Evolutionary conservation across 2,329 filamentous ascomycete species (phyloP).

Genomic region (Penicillium sclerotiorum): DNA sequence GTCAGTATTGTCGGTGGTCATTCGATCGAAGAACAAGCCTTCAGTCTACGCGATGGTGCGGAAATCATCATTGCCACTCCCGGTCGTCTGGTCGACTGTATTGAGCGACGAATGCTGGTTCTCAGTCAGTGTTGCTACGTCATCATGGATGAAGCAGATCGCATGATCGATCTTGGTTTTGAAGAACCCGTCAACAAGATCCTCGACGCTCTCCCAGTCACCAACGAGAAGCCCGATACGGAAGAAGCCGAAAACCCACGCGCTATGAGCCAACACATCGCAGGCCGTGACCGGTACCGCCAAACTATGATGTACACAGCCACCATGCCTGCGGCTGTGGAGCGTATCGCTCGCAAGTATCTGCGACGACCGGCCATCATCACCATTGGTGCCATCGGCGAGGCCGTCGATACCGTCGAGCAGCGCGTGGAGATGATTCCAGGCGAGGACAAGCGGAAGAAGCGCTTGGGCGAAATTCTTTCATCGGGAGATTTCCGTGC

Average conservation of each 20-base stretch:
- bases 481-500: constrained; percentile 76
- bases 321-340: constrained; percentile 90
- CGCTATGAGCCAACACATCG: constrained; percentile 80
- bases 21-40: constrained; percentile 89
- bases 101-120: constrained; percentile 88
- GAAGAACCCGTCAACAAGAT: constrained; percentile 98
- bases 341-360: constrained; percentile 96
- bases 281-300: constrained; percentile 76
- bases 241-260: constrained; percentile 85
- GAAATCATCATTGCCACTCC: constrained; percentile 99
- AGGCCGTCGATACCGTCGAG: constrained; percentile 97
- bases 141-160: constrained; percentile 99
- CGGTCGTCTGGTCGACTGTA: constrained; percentile 94
- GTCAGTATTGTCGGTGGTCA: constrained; percentile 99
- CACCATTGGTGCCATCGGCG: constrained; percentile 89
- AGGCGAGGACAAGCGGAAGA: constrained; percentile 95
- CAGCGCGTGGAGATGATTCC: constrained; percentile 90
- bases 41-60: constrained; percentile 84
- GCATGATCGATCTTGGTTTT: constrained; percentile 98
- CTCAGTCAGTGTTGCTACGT: constrained; percentile 97
- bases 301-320: constrained; percentile 99
- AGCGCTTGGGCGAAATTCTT: constrained; percentile 89
- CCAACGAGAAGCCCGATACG: constrained; percentile 92
- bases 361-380: constrained; percentile 89
- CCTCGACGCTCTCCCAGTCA: constrained; percentile 86